A percentile compares a stretch with the other conserved stretches of the same genome.
Conservation (phyloP, 768 basidiomycete species). For the Suillus occidentalis region DNA sequence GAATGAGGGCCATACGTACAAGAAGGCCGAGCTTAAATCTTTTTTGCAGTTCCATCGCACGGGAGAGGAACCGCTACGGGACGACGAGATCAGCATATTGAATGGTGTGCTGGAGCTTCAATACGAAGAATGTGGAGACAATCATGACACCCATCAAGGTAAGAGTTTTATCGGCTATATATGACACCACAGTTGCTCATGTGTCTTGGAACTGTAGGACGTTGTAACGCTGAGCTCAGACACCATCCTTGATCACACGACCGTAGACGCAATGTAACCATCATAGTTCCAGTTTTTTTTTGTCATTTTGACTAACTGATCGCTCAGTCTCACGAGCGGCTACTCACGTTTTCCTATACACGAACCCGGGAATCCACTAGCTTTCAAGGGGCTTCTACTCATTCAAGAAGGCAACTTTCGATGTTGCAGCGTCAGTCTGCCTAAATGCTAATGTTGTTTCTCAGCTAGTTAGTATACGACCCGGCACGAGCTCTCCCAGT, state of each 20-base stretch:
- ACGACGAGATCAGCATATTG: slow-evolving; percentile 80
- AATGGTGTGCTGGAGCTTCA: slow-evolving; percentile 82
- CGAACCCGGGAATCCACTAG: slow-evolving; percentile 59
- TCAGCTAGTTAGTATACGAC: slow-evolving; percentile 86
- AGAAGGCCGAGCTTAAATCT: slow-evolving; percentile 77
- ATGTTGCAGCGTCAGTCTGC: slow-evolving; percentile 8
- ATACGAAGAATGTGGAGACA: slow-evolving; percentile 68
- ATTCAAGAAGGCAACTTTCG: slow-evolving; percentile 69
- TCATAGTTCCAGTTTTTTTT: neutral
- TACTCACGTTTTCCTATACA: slow-evolving; percentile 94
- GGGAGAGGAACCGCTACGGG: slow-evolving; percentile 71
- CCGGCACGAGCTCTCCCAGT: slow-evolving; percentile 77
- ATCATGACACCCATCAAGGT: slow-evolving; percentile 86
- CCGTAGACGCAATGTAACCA: slow-evolving; percentile 73
- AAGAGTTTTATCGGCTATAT: neutral
- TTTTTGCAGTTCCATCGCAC: slow-evolving; percentile 80
- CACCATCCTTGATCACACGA: slow-evolving; percentile 72
- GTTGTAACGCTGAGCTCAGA: slow-evolving; percentile 80
- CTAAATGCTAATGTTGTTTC: slow-evolving; percentile 9
- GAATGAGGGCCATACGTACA: slow-evolving; percentile 73
- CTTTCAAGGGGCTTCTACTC: slow-evolving; percentile 81
- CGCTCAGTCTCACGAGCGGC: slow-evolving; percentile 65
- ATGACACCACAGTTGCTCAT: slow-evolving; percentile 17
- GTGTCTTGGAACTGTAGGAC: slow-evolving; percentile 47
- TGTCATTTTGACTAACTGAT: slow-evolving; percentile 8